phyloP scores from a whole-genome alignment of 1,284 basidiomycete species.

The Mrakiaceae sp. region DNA sequence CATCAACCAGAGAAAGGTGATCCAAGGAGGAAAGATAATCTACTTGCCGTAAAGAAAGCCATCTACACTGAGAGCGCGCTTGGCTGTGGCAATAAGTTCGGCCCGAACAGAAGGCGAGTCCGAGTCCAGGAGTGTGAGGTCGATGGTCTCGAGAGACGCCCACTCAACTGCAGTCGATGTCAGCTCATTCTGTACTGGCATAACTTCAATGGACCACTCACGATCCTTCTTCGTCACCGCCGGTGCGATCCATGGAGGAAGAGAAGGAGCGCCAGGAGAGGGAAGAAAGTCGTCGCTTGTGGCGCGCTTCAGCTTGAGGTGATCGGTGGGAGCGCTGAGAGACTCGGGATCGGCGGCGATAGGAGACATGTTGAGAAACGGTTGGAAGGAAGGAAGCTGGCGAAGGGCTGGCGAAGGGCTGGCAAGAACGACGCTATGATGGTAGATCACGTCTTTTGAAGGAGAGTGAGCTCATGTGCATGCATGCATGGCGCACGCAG shows the following conservation, averaged over 20 bases:
- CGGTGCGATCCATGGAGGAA: constrained; percentile 14
- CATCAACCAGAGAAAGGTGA: no score
- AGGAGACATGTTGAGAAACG: not conserved
- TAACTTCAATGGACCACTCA: not conserved
- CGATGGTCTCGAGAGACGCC: constrained; percentile 20
- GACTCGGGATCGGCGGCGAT: not conserved
- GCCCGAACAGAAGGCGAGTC: constrained; percentile 11
- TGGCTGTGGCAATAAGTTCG: constrained; percentile 13
- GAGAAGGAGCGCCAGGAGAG: not conserved
- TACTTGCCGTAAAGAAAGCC: constrained; percentile 1
- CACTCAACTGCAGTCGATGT: constrained; percentile 16
- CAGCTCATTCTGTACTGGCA: not conserved
- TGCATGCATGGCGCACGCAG: no score
- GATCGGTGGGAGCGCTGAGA: not conserved
- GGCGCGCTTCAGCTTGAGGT: not conserved
- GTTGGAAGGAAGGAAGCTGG: not conserved
- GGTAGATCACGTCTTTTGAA: no score
- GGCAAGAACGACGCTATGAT: no score
- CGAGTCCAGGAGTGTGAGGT: constrained; percentile 19
- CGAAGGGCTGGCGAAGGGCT: no score
- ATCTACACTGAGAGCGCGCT: constrained; percentile 20
- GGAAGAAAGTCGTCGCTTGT: not conserved
- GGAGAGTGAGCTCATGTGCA: no score
- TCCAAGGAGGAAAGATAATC: no score
- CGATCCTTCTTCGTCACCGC: constrained; percentile 17